Conservation (phyloP, 495 filamentous ascomycete genomes). For the Oidiodendron maius region DNA sequence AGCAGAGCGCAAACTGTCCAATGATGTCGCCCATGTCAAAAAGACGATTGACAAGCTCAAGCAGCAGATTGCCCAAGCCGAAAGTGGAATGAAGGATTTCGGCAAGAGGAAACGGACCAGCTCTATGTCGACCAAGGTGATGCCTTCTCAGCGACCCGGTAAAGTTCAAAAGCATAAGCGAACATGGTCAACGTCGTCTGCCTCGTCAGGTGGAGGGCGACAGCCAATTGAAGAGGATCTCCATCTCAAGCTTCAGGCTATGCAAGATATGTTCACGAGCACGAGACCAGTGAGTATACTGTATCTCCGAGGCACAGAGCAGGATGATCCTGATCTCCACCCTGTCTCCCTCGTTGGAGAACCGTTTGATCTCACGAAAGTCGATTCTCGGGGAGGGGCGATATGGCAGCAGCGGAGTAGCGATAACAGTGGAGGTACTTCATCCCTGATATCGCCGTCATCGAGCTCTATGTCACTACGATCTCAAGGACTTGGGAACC, state of each 20-base stretch:
- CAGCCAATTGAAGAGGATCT: constrained; percentile 80
- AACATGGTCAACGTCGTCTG: constrained; percentile 93
- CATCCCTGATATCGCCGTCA: constrained; percentile 67
- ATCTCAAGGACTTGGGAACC: constrained; percentile 37
- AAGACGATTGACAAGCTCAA: constrained; percentile 93
- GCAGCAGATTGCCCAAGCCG: constrained; percentile 82
- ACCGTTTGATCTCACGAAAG: constrained; percentile 49
- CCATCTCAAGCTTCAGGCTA: constrained; percentile 70
- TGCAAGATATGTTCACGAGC: constrained; percentile 96
- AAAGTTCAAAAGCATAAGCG: constrained; percentile 88
- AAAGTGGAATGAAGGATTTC: constrained; percentile 82
- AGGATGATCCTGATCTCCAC: constrained; percentile 84
- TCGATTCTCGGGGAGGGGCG: constrained; percentile 47
- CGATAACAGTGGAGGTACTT: constrained; percentile 44
- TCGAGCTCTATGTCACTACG: constrained; percentile 56
- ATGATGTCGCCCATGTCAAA: constrained; percentile 87
- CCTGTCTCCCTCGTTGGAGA: constrained; percentile 75
- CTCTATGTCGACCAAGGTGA: constrained; percentile 41
- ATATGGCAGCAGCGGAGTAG: constrained; percentile 53
- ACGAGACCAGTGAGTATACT: constrained; percentile 80
- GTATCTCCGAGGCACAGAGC: constrained; percentile 73
- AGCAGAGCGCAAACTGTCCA: constrained; percentile 89
- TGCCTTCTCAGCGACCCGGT: constrained; percentile 50
- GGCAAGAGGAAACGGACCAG: constrained; percentile 78
- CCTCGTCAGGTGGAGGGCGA: constrained; percentile 61